A percentile compares a stretch with the other conserved stretches of the same genome.
Conservation (phyloP, 495 filamentous ascomycete genomes). For the Poronia punctata region DNA sequence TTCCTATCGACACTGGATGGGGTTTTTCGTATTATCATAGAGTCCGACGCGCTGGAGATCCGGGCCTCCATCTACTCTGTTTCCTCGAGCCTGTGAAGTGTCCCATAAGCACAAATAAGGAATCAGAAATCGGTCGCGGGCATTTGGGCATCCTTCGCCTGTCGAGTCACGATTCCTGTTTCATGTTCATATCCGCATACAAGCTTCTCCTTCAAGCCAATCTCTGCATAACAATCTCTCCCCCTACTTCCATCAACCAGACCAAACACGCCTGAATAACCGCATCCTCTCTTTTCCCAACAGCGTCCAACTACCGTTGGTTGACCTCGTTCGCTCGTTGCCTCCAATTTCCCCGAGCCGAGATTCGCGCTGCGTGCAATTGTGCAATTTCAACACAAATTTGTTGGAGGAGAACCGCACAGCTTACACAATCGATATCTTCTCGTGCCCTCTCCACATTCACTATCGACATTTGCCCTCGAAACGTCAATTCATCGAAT, state of each 20-base stretch:
- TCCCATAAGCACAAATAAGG: slow-evolving; percentile 3
- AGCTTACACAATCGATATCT: slow-evolving; percentile 6
- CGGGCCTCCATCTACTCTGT: slow-evolving; percentile 26
- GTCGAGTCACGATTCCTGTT: slow-evolving; percentile 21
- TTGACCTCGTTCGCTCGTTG: slow-evolving; percentile 2
- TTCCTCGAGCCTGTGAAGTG: slow-evolving; percentile 7
- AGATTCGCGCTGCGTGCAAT: slow-evolving; percentile 2
- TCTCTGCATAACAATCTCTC: slow-evolving; percentile 7
- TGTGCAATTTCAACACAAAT: slow-evolving; percentile 23
- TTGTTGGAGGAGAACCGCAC: slow-evolving; percentile 15
- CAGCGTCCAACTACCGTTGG: no score
- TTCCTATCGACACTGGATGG: slow-evolving; percentile 26
- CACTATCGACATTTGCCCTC: slow-evolving; percentile 21
- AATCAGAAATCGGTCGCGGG: slow-evolving; percentile 22
- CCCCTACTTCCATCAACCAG: slow-evolving; percentile 4
- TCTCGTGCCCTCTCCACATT: slow-evolving; percentile 14
- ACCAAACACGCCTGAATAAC: slow-evolving; percentile 4
- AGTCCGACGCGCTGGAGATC: slow-evolving; percentile 32
- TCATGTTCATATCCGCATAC: slow-evolving; percentile 15
- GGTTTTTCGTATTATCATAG: slow-evolving; percentile 21
- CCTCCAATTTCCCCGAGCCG: slow-evolving; percentile 1
- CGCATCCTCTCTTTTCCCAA: slow-evolving; percentile 6
- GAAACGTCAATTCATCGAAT: slow-evolving; percentile 17
- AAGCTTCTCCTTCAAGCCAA: slow-evolving; percentile 8
- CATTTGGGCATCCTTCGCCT: slow-evolving; percentile 24